Evolutionary conservation across 2,329 filamentous ascomycete species (phyloP), one percentile per base, ranked within the genome.

Genomic region (Dactylellina cionopaga): DNA sequence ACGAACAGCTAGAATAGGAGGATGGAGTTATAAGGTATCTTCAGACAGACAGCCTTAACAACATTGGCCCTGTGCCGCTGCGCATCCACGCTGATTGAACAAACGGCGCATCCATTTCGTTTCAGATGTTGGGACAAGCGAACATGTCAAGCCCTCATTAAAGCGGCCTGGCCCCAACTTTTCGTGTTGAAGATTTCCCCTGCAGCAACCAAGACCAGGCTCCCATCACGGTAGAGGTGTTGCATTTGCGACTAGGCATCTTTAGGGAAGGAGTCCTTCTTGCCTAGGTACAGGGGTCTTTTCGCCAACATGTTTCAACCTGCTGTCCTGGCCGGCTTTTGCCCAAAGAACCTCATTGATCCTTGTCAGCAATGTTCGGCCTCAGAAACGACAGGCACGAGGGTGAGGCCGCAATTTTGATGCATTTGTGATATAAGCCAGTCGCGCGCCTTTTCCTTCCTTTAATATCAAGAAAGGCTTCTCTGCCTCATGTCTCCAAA

Each of bases 271-370:
- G 68, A 60, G 68, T 58, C 19, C 54, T 17, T 51, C 27, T 41
- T 17, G 59, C 59, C 59, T 52, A 72, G 59, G n/a, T 35, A 25
- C 59, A 63, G 58, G 68, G 59, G 46, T 62, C 27, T 22, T 6
- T 58, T 72, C 68, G 59, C 68, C 68, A 64, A 59, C 59, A 65
- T 64, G 68, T 72, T 72, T 72, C 68, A 72, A 72, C 68, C 68
- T 65, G 52, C 68, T 72, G 55, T 46, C 52, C 59, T 52, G 41
- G 59, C 68, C 43, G 60, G 39, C 59, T 33, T 59, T 44, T 59
- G 39, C 35, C 35, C 33, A 64, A 64, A 47, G 49, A 58, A 59
- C 51, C n/a, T 35, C 51, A 49, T 5, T 3, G 15, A 71, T 41
- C 66, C 68, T 19, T 65, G 59, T 65, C 49, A 11, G 44, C 24